Evolutionary conservation across 2,329 filamentous ascomycete genomes (phyloP), one percentile per base, ranked within the genome.

Genomic region (Colletotrichum orchidophilum): DNA sequence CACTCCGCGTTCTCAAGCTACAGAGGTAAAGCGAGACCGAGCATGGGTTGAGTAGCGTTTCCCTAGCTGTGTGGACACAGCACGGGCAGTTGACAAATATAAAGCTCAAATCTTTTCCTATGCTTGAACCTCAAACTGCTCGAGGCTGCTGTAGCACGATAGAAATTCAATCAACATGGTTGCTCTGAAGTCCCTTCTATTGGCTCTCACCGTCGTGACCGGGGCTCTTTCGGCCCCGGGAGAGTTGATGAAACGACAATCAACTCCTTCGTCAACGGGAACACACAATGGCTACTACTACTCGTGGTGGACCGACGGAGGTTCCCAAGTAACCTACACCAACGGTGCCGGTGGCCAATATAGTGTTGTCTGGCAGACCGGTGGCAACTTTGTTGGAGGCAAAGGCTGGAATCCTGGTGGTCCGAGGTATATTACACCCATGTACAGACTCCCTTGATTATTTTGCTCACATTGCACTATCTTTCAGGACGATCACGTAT

Each of bases 331-430:
- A 11, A 82, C 79, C 33, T 80, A 80, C 77, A 84, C 75, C 64
- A 87, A 87, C 76, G 80, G 80, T 2, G 74, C 75, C 5, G 80
- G 74, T 3, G 86, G 85, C 1, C 75, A 79, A 31, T 88, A 87
- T 80, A 81, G 75, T 39, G 80, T 85, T 0, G 75, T 74, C 42
- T 89, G 87, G 87, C 66, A 67, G 3, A 81, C 81, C 57, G 79
- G 77, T 27, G 87, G 86, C 39, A 87, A 89, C 81, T 86, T 88
- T 55, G 87, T 89, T 35, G 86, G 82, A 69, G 88, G 88, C 35
- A 90, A 89, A 79, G 88, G 88, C 49, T 90, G 88, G 87, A 84
- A 84, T 66, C 84, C 87, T 21, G 88, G 87, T 63, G 80, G 77
- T 70, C 78, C 81, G 24, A 81, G 85, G 86, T 89, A 82, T 70